phyloP scores from a whole-genome alignment of 768 basidiomycete species.

The Boletus huronensis region DNA sequence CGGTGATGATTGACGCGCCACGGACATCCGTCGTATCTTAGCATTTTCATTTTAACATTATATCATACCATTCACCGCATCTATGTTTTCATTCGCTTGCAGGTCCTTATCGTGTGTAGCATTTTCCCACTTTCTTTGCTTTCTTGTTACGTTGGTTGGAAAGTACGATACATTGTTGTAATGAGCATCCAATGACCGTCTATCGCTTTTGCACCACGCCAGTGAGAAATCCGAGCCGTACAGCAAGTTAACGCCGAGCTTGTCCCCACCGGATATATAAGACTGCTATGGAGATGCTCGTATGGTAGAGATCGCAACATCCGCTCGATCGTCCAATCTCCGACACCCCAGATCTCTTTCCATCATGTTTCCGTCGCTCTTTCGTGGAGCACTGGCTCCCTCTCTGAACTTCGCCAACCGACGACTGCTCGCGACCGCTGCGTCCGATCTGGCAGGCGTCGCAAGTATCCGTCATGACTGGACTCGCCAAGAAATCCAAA shows the following conservation, averaged over 20 bases:
- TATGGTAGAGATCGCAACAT: background rate
- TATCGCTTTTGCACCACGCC: background rate
- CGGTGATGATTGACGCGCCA: conserved; percentile 27
- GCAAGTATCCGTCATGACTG: conserved; percentile 55
- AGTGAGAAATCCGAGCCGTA: background rate
- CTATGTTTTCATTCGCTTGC: conserved; percentile 21
- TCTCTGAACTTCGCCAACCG: conserved; percentile 23
- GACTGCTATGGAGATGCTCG: background rate
- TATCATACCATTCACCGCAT: conserved; percentile 31
- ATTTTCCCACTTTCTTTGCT: conserved; percentile 21
- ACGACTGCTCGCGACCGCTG: conserved; percentile 61
- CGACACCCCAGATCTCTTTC: background rate
- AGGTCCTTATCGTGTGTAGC: conserved; percentile 30
- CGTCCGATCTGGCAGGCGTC: conserved; percentile 14
- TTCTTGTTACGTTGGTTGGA: conserved; percentile 21
- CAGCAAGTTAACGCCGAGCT: background rate
- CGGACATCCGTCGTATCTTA: conserved; percentile 31
- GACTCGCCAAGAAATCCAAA: conserved; percentile 76
- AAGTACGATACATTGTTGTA: conserved; percentile 32
- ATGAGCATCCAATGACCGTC: conserved; percentile 12
- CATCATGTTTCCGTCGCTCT: conserved; percentile 12
- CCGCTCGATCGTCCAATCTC: conserved; percentile 3
- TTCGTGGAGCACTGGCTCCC: conserved; percentile 7
- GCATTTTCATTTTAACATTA: conserved; percentile 32
- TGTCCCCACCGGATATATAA: background rate